These are phyloP conservation scores for Brassica rapa DNA, from an alignment of 345 rosid genomes.

Conservation along the genomic window DNA sequence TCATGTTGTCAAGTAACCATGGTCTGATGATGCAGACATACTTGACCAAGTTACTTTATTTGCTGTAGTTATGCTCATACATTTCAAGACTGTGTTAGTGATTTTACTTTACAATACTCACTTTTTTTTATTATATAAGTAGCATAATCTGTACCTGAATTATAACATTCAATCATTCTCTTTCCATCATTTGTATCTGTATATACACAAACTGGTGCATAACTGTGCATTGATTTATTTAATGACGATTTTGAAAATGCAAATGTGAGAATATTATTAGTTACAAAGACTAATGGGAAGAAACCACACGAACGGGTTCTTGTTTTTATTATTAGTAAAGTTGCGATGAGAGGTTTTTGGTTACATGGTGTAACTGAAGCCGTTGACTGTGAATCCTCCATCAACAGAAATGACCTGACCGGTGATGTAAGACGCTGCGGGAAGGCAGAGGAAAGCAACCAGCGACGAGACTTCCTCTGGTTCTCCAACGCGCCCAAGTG, in stretches of 20 bases:
- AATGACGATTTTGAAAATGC: too few relatives aligned
- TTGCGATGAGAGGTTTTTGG: neutral
- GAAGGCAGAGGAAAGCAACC: slow-evolving; percentile 77
- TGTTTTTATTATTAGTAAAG: slow-evolving; percentile 9
- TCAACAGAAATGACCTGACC: slow-evolving; percentile 42
- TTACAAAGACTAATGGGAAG: neutral
- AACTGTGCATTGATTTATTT: neutral
- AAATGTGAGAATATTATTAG: neutral
- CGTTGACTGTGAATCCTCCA: slow-evolving; percentile 42
- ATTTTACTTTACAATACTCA: neutral
- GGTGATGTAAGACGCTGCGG: slow-evolving; percentile 80
- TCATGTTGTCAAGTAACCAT: slow-evolving; percentile 26
- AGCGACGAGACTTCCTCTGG: slow-evolving; percentile 74
- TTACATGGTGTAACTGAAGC: slow-evolving; percentile 25
- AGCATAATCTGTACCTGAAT: neutral
- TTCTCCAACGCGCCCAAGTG: slow-evolving; percentile 75
- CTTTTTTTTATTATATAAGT: neutral
- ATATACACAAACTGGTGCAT: neutral
- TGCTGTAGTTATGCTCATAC: slow-evolving; percentile 31
- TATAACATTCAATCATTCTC: neutral
- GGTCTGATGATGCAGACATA: slow-evolving; percentile 12
- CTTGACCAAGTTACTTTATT: slow-evolving; percentile 34
- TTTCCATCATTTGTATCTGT: neutral
- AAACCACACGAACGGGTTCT: neutral
- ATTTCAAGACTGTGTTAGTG: slow-evolving; percentile 6